These are phyloP conservation scores for Cadophora sp. DNA, from an alignment of 2,329 filamentous ascomycete species.

Conservation along the genomic window DNA sequence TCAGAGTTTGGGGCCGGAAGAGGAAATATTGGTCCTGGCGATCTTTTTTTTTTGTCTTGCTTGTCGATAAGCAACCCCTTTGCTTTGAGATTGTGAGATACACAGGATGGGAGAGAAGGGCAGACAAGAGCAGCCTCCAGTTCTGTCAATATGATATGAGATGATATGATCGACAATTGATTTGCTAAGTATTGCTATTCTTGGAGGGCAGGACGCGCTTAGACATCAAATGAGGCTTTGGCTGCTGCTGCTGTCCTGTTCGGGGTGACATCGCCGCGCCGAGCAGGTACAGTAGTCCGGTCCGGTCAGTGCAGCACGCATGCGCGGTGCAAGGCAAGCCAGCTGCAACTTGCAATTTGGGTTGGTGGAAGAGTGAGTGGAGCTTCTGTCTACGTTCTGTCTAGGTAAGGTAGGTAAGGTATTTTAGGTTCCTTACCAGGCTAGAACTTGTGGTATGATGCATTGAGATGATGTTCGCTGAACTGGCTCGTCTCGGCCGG, in stretches of 20 bases:
- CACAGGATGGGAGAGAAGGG: no score
- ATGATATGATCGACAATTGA: background rate
- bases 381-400: no score
- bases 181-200: constrained; percentile 8
- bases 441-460: no score
- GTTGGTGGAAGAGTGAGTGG: background rate
- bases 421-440: no score
- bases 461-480: no score
- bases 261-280: background rate
- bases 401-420: background rate
- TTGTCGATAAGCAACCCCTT: constrained; percentile 2
- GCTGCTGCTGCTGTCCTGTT: no score
- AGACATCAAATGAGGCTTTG: constrained; percentile 11
- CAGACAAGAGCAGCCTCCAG: background rate
- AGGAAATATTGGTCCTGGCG: background rate
- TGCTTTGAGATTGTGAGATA: constrained; percentile 3
- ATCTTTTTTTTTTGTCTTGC: background rate
- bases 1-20: background rate
- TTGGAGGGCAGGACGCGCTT: background rate
- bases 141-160: background rate
- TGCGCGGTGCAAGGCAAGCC: background rate
- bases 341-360: constrained; percentile 6
- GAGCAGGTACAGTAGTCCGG: background rate
- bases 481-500: no score
- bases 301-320: background rate